Base-by-base conservation (phyloP, 164 flowering plant genomes). In the Warburgia ugandensis region DNA sequence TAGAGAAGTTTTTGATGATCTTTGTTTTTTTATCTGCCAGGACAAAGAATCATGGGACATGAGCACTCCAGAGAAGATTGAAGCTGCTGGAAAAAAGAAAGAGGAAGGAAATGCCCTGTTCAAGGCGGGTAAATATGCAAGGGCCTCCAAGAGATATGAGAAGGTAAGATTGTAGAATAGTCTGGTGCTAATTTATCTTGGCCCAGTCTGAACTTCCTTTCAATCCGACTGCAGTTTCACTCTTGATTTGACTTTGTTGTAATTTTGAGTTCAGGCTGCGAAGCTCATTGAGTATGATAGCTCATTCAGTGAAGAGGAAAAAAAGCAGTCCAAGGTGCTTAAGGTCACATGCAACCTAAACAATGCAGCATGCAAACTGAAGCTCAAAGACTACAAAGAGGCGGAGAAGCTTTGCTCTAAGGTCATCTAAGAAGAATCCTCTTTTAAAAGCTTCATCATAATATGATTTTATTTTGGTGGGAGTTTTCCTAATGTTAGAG, bases 11-110 rank as follows among this genome's bases (percentile, higher is more conserved):
- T n/a, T n/a, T n/a, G n/a, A n/a, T n/a, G n/a, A n/a, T n/a, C n/a
- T n/a, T n/a, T n/a, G n/a, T 13, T 20, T 4, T 20, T 12, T 29
- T 11, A 11, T 1, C 13, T 6, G 50, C 30, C 65, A 91, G 97
- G 99, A 88, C 19, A 92, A 79, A 61, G 99, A 92, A 48, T 88
- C 99, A 1, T 92, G 97, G 99, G 99, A 92, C 39, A 77, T 92
- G 97, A 88, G 67, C 68, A 88, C 82, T 2, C 49, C 56, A 36
- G 99, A 88, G 65, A 92, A 92, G 56, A 80, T 92, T 48, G 94
- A 82, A 59, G 95, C 87, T 46, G 97, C 95, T 23, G 82, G 82
- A 11, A 79, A 69, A 59, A 92, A 92, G 73, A 92, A 92, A 65
- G 97, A 92, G 71, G 97, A 92, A 66, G 99, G 99, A 6, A 92